Evolutionary conservation across 306 rosid genomes (phyloP).

Genomic region (Sindora glabra): DNA sequence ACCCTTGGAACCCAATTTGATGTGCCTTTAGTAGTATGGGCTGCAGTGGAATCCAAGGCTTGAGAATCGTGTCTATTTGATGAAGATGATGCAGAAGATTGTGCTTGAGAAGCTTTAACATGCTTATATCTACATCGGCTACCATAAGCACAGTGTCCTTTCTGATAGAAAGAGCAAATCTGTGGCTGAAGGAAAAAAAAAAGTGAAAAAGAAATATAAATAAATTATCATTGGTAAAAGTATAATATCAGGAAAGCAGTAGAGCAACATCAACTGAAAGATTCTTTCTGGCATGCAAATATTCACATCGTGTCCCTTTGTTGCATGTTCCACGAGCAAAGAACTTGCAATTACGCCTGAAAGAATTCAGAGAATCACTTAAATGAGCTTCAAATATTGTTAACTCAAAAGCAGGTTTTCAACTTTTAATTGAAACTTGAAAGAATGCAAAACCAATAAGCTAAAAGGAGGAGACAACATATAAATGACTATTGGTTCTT

Average conservation of each 20-base stretch:
- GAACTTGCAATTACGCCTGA: conserved; percentile 17
- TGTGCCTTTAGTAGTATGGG: conserved; percentile 6
- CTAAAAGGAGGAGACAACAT: no score
- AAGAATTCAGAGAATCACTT: neutral
- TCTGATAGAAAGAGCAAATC: conserved; percentile 73
- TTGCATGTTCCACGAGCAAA: neutral
- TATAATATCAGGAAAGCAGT: neutral
- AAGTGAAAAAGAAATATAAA: neutral
- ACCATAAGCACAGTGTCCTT: conserved; percentile 74
- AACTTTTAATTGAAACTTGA: neutral
- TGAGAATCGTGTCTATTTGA: conserved; percentile 26
- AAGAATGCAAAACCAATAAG: no score
- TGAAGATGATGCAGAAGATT: conserved; percentile 35
- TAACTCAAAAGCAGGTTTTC: neutral
- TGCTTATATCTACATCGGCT: conserved; percentile 84
- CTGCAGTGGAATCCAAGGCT: conserved; percentile 26
- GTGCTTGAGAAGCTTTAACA: conserved; percentile 44
- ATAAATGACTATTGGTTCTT: no score
- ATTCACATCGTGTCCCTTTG: conserved; percentile 9
- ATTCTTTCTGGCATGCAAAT: neutral
- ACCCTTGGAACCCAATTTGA: conserved; percentile 40
- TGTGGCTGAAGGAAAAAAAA: conserved; percentile 16
- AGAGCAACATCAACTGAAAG: conserved; percentile 44
- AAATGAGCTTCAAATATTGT: neutral
- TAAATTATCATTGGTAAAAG: neutral